These are phyloP conservation scores for Boletus insuetus DNA, from an alignment of 768 basidiomycete species.

Conservation along the genomic window DNA sequence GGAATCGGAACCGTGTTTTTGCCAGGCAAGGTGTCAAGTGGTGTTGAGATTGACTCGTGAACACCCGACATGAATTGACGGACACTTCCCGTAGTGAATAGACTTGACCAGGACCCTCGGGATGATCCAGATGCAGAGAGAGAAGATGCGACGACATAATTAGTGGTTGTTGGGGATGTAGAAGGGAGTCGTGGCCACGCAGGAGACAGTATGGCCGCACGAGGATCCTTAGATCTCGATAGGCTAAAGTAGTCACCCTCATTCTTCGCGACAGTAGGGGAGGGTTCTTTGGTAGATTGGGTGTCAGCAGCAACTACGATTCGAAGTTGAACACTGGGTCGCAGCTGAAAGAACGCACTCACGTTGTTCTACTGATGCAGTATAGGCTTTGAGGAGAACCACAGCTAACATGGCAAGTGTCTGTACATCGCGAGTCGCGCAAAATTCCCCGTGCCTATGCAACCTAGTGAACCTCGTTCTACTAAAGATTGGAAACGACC, in stretches of 20 bases:
- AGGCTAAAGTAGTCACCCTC: slow-evolving; percentile 61
- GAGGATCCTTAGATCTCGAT: slow-evolving; percentile 36
- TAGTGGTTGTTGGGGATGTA: slow-evolving; percentile 40
- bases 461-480: slow-evolving; percentile 1
- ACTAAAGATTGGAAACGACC: slow-evolving; percentile 26
- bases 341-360: neutral
- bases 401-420: slow-evolving; percentile 77
- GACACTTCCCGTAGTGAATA: slow-evolving; percentile 66
- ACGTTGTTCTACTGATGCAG: slow-evolving; percentile 13
- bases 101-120: slow-evolving; percentile 76
- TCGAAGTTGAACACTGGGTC: neutral
- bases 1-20: slow-evolving; percentile 27
- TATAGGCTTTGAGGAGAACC: slow-evolving; percentile 54
- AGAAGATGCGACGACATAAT: slow-evolving; percentile 36
- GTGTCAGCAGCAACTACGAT: slow-evolving; percentile 3
- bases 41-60: slow-evolving; percentile 47
- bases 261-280: slow-evolving; percentile 21
- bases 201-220: slow-evolving; percentile 44
- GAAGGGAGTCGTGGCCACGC: slow-evolving; percentile 50
- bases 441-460: slow-evolving; percentile 43
- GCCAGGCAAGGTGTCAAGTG: slow-evolving; percentile 27
- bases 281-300: slow-evolving; percentile 17
- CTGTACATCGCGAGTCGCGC: slow-evolving; percentile 62
- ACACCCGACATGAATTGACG: slow-evolving; percentile 66
- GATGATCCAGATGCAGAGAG: slow-evolving; percentile 60